Evolutionary conservation across 139 green algal species (phyloP).

Genomic region (Coelastrella sp.): DNA sequence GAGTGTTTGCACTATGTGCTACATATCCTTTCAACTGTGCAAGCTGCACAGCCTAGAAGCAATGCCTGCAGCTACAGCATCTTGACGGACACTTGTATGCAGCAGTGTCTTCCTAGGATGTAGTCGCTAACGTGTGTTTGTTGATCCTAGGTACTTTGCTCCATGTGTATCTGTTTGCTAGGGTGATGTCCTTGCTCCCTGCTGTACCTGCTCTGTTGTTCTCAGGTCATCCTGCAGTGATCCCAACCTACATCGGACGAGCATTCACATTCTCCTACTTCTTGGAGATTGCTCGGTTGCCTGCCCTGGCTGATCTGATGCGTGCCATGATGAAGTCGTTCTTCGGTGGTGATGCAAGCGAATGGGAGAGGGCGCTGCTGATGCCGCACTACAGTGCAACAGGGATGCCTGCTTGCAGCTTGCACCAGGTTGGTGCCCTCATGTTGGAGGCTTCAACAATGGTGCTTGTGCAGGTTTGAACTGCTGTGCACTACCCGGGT

Average conservation of each 20-base stretch:
- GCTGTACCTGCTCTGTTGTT: too few relatives aligned
- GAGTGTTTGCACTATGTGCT: too few relatives aligned
- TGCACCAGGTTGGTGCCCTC: conserved; percentile 41
- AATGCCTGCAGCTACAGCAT: too few relatives aligned
- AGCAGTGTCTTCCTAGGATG: too few relatives aligned
- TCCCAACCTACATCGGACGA: conserved; percentile 2
- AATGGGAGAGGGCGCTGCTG: conserved; percentile 89
- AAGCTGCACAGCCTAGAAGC: too few relatives aligned
- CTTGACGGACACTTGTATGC: too few relatives aligned
- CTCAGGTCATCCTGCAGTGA: conserved; percentile 17
- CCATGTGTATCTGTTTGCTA: neutral
- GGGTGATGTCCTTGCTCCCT: too few relatives aligned
- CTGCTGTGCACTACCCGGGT: too few relatives aligned
- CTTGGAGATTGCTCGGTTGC: conserved; percentile 15
- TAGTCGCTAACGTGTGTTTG: neutral
- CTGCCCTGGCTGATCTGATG: conserved; percentile 10
- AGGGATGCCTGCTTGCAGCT: conserved; percentile 83
- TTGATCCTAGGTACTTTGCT: neutral
- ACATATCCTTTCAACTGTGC: too few relatives aligned
- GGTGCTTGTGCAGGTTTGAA: neutral
- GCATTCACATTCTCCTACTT: conserved; percentile 21
- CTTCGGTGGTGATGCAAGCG: conserved; percentile 41
- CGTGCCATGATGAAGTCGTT: conserved; percentile 27
- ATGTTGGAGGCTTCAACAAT: neutral
- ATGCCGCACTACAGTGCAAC: conserved; percentile 91